A percentile compares a stretch with the other conserved stretches of the same genome.
phyloP scores from a whole-genome alignment of 2,329 filamentous ascomycete species.

The Chaetomium sp. region DNA sequence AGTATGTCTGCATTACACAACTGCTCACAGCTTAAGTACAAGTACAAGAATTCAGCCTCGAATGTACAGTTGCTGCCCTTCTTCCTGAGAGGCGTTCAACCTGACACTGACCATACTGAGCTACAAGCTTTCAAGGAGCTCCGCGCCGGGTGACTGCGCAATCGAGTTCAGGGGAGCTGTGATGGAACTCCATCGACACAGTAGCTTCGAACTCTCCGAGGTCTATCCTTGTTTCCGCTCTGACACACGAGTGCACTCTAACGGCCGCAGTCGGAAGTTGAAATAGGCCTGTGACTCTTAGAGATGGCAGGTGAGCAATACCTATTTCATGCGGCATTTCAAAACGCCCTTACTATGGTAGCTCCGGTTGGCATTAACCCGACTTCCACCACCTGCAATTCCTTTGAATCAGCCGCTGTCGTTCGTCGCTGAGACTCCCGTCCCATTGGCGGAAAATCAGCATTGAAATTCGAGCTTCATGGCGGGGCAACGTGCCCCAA shows the following conservation, averaged over 20 bases:
- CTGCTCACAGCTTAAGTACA: background rate
- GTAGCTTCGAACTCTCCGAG: background rate
- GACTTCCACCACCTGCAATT: slow-evolving; percentile 9
- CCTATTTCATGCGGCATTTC: background rate
- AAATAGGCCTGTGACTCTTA: background rate
- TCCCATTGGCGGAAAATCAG: slow-evolving; percentile 29
- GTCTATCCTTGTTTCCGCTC: slow-evolving; percentile 11
- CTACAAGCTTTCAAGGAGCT: background rate
- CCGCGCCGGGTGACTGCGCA: background rate
- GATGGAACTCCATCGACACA: background rate
- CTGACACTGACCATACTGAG: too few relatives aligned
- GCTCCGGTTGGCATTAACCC: slow-evolving; percentile 15
- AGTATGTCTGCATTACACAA: background rate
- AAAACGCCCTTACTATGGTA: background rate
- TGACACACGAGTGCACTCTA: background rate
- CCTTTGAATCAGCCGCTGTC: background rate
- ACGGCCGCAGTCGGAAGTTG: background rate
- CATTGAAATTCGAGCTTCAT: background rate
- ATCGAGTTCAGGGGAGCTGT: background rate
- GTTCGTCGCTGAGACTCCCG: background rate
- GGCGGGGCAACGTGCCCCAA: slow-evolving; percentile 27
- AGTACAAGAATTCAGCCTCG: background rate
- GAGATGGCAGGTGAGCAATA: background rate
- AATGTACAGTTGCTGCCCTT: background rate
- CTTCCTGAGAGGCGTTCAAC: background rate